phyloP scores from a whole-genome alignment of 331 rosid genomes.

The Pyracantha coccinea region DNA sequence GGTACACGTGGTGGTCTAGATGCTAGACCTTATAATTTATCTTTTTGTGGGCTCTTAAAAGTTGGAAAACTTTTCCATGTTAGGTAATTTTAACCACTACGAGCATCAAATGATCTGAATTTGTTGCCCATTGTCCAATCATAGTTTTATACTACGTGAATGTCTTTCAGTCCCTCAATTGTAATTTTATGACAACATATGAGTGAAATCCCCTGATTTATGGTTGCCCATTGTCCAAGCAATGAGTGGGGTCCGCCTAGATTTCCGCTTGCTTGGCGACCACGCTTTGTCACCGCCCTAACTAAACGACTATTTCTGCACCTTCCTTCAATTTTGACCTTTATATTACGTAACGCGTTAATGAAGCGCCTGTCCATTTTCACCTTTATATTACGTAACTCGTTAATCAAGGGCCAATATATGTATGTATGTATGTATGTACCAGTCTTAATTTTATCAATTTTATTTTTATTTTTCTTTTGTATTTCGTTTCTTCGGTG shows the following conservation, averaged over 20 bases:
- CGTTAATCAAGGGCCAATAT: neutral
- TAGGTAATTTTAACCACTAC: no score
- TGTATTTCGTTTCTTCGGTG: neutral
- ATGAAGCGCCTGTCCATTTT: neutral
- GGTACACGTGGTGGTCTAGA: no score
- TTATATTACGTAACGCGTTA: neutral
- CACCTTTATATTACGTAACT: no score
- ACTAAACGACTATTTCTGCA: neutral
- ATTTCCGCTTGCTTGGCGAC: conserved; percentile 8
- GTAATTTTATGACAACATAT: neutral
- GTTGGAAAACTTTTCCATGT: neutral
- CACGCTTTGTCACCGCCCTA: conserved; percentile 11
- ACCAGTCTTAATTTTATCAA: neutral
- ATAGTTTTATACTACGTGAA: no score
- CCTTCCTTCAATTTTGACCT: neutral
- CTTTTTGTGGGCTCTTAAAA: neutral
- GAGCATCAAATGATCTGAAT: no score
- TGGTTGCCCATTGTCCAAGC: neutral
- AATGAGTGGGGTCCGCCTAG: neutral
- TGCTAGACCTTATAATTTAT: no score
- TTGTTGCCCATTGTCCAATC: no score
- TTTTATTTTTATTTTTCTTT: neutral
- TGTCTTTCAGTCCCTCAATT: no score
- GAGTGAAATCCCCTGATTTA: neutral
- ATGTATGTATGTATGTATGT: no score